Percentiles rank a stretch among this genome's conserved stretches.
Evolutionary conservation across 2,329 filamentous ascomycete species (phyloP).

Genomic region (Beauveria pseudobassiana): DNA sequence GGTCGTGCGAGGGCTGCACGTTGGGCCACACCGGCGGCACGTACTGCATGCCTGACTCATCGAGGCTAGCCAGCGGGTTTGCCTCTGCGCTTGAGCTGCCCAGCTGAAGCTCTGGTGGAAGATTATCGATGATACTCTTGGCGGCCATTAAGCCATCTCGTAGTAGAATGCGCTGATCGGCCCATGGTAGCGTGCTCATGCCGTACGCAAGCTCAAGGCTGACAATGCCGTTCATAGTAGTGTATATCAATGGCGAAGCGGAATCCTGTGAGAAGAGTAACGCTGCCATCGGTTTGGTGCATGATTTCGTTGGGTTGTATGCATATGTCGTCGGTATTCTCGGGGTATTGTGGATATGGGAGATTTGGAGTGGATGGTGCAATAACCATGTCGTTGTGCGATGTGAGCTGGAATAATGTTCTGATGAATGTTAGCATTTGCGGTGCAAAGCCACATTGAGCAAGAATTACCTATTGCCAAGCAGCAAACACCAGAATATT

Average conservation of each 20-base stretch:
- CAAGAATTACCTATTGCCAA: slow-evolving; percentile 56
- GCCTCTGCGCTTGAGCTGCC: slow-evolving; percentile 30
- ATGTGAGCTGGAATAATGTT: slow-evolving; percentile 68
- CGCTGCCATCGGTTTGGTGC: slow-evolving; percentile 56
- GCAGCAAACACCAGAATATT: slow-evolving; percentile 78
- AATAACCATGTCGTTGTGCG: slow-evolving; percentile 64
- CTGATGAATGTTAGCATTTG: slow-evolving; percentile 29
- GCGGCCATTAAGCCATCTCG: slow-evolving; percentile 63
- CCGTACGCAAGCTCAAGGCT: slow-evolving; percentile 80
- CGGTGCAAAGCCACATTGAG: not conserved
- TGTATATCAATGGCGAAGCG: slow-evolving; percentile 71
- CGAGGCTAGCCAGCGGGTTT: slow-evolving; percentile 31
- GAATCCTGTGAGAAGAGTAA: slow-evolving; percentile 72
- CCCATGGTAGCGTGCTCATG: slow-evolving; percentile 68
- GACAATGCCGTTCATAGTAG: slow-evolving; percentile 69
- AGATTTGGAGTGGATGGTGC: slow-evolving; percentile 68
- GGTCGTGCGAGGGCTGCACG: slow-evolving; percentile 39
- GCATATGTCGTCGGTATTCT: slow-evolving; percentile 78
- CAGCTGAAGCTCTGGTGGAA: slow-evolving; percentile 63
- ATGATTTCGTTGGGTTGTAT: slow-evolving; percentile 66
- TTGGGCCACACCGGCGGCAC: slow-evolving; percentile 42
- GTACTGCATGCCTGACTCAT: slow-evolving; percentile 43
- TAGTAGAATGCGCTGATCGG: slow-evolving; percentile 66
- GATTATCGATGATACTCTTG: slow-evolving; percentile 58
- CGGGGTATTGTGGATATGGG: slow-evolving; percentile 70